Conservation (phyloP, 2,329 filamentous ascomycete genomes). For the Epichloe bromicola region DNA sequence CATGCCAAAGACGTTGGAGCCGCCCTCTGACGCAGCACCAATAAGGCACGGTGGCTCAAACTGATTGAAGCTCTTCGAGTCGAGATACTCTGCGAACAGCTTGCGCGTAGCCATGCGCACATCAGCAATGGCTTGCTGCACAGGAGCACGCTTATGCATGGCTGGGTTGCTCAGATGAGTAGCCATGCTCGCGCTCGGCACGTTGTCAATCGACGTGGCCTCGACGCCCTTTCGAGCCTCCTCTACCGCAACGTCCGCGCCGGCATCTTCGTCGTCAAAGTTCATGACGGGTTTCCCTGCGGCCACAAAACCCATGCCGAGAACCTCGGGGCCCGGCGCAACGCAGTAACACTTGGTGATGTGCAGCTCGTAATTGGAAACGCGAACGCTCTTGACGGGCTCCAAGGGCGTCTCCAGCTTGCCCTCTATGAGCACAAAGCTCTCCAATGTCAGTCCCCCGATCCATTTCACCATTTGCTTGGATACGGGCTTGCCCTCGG, state of each 20-base stretch:
- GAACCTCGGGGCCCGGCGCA: slow-evolving; percentile 44
- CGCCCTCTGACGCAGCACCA: slow-evolving; percentile 82
- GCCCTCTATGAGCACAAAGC: slow-evolving; percentile 70
- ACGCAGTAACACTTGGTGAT: slow-evolving; percentile 74
- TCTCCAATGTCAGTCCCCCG: slow-evolving; percentile 63
- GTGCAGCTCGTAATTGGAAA: slow-evolving; percentile 75
- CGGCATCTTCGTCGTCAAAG: slow-evolving; percentile 39
- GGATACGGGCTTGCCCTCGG: slow-evolving; percentile 45
- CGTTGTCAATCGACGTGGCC: slow-evolving; percentile 14
- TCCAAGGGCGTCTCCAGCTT: slow-evolving; percentile 70
- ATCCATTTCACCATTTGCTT: slow-evolving; percentile 93
- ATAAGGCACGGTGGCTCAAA: slow-evolving; percentile 87
- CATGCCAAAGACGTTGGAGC: slow-evolving; percentile 80
- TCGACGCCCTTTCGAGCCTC: slow-evolving; percentile 1
- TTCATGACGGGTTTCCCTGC: slow-evolving; percentile 43
- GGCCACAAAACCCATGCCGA: slow-evolving; percentile 44
- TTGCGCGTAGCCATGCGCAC: slow-evolving; percentile 44
- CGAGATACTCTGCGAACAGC: slow-evolving; percentile 65
- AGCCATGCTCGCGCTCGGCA: slow-evolving; percentile 64
- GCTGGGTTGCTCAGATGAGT: slow-evolving; percentile 85
- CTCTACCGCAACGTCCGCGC: slow-evolving; percentile 13
- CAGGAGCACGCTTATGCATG: slow-evolving; percentile 81
- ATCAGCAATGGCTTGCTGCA: slow-evolving; percentile 69
- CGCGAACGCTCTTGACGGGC: slow-evolving; percentile 75
- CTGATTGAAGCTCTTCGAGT: slow-evolving; percentile 60